Base-by-base conservation (phyloP, 768 basidiomycete genomes). In the Lentinula boryana region DNA sequence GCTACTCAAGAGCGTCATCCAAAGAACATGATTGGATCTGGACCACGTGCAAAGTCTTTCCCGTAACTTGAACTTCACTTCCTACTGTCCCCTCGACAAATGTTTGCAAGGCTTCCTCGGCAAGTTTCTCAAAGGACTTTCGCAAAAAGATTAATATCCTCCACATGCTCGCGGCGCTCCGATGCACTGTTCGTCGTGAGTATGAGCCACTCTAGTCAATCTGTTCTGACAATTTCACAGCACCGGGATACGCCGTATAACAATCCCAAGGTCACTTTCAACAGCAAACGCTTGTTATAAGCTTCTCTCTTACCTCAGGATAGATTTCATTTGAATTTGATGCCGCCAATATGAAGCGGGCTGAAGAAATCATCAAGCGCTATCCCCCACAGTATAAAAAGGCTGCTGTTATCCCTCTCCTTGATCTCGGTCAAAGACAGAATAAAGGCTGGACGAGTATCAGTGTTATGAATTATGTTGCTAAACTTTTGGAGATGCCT, bases 381-480 rank as follows among this genome's bases (percentile, higher is more conserved):
- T 99, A 99, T 78, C 96, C 96, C 21, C 83, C 93, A 57, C 95
- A 98, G 69, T 99, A 98, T 83, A 97, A 94, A 84, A 99, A 99
- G 75, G 96, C 95, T 16, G 97, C 97, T 32, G 88, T 93, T 67
- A 98, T 99, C 71, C 97, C 97, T 51, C 81, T 99, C 35, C 87
- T 99, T 61, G 95, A 98, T 75, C 84, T 99, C 48, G 95, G 89
- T 1, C 97, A 99, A 75, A 84, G 94, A 65, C 97, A 99, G 75
- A 98, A 98, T 79, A 93, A 96, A 66, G 93, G 93, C 67, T 99
- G 93, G 93, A 98, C 96, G 27, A 94, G 91, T 71, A 96, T 99
- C 65, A 93, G 91, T 68, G 95, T 96, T 63, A 99, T 99, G 97
- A 98, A 99, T 77, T 93, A 95, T 68, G 89, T 99, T 58, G 97